Base-by-base conservation (phyloP, 345 rosid species). In the Crucihimalaya himalaica region DNA sequence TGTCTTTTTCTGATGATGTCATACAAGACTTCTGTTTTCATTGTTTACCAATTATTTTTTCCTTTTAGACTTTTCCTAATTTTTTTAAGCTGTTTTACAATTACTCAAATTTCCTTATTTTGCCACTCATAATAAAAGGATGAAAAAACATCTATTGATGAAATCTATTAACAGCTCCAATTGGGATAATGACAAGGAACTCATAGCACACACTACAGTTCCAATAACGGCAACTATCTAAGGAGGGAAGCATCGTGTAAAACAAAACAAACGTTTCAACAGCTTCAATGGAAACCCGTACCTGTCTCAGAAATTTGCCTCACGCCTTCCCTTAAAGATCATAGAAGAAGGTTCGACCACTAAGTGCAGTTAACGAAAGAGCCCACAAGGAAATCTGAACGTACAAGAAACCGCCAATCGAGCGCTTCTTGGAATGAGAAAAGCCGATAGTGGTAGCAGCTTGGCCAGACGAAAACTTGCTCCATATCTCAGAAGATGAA, bases 291-390 rank as follows among this genome's bases (percentile, higher is more conserved):
- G 73, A 58, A 80, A 86, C 67, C 67, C 87, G 79, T 86, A 83
- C 86, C 86, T 84, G 78, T 76, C 81, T 81, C 81, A 89, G 83
- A 78, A 72, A 60, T 78, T 80, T 75, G 87, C 88, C 84, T 85
- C 80, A 84, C 81, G 72, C 76, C 84, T 83, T 79, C 79, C 73
- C 72, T 5, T 51, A 75, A 78, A 77, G 79, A 65, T 85, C 82
- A 75, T 79, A 53, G 63, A 80, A 64, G 77, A 78, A 70, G 75
- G 71, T 74, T 66, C 8, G 80, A 72, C 70, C 76, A 82, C 91
- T 89, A 95, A 78, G 99, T 95, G 84, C 96, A 88, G 81, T 92
- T 95, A 76, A 89, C 86, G 71, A 91, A 92, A 82, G 93, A 89
- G 82, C 86, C 89, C 86, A 86, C 75, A 78, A 88, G 90, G 73